Base-by-base conservation (phyloP, 441 rosid genomes). In the Gossypium gossypioides region DNA sequence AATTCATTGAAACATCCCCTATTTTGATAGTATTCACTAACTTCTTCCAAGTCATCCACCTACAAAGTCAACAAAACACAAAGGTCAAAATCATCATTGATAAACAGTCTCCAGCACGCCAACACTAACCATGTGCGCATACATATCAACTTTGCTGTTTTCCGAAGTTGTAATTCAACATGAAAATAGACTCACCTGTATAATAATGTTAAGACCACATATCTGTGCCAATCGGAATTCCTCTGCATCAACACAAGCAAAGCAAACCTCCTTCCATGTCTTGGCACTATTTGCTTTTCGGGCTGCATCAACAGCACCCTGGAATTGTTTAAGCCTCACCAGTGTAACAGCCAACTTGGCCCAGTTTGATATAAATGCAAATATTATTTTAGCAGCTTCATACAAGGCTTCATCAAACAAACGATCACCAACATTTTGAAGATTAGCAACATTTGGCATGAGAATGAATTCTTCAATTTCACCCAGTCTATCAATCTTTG, bases 191-290 rank as follows among this genome's bases (percentile, higher is more conserved):
- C 58, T 51, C 56, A 96, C 99, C 97, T 96, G 99, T 68, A 93
- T 76, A 77, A 96, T 96, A 70, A 96, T 84, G 83, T 96, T 96
- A 46, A 93, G 94, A 66, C 98, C 99, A 80, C 99, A 91, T 61
- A 96, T 96, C 75, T 93, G 99, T 57, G 99, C 99, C 86, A 96
- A 72, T 24, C 97, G 97, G 87, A 96, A 96, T 80, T 96, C 99
- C 86, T 96, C 99, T 34, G 96, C 98, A 81, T 96, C 99, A 71
- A 96, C 97, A 84, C 99, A 96, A 58, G 99, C 97, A 90, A 96
- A 96, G 85, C 99, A 96, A 69, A 96, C 97, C 84, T 90, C 97
- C 81, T 93, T 96, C 99, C 99, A 96, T 65, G 99, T 96, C 85
- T 96, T 96, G 29, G 96, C 93, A 79, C 99, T 96, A 83, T 96